Evolutionary conservation across 148 eudicot genomes (phyloP).

Genomic region (Suaeda aralocaspica): DNA sequence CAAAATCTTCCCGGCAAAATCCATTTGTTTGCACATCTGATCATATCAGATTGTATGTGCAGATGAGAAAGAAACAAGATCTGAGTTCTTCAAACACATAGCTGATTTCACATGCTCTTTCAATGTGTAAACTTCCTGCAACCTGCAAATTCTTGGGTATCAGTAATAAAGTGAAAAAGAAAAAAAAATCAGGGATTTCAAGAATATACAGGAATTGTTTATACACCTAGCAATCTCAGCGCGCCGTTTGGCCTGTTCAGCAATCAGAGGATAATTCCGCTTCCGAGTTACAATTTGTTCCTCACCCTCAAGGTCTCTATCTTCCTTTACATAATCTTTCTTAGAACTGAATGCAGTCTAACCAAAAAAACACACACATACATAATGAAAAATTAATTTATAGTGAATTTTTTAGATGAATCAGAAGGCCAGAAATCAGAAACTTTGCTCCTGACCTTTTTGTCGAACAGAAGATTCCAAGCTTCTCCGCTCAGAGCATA

Average conservation of each 20-base stretch:
- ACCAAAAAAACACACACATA: conserved; percentile 12
- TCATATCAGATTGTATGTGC: conserved; percentile 47
- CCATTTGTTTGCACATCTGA: neutral
- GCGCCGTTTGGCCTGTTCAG: conserved; percentile 65
- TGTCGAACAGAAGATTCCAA: conserved; percentile 58
- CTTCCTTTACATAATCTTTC: conserved; percentile 57
- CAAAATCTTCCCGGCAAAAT: neutral
- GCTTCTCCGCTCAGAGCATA: conserved; percentile 60
- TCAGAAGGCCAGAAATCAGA: neutral
- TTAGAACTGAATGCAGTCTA: conserved; percentile 66
- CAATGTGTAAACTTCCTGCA: conserved; percentile 48
- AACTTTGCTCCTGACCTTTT: conserved; percentile 39
- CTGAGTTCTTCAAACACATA: conserved; percentile 52
- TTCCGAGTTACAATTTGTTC: conserved; percentile 20
- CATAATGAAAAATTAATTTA: neutral
- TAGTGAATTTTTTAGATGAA: neutral
- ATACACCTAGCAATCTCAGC: conserved; percentile 70
- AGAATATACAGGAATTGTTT: neutral
- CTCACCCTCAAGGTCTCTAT: conserved; percentile 39
- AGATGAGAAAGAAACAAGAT: conserved; percentile 29
- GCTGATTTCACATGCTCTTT: conserved; percentile 62
- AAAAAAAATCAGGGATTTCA: neutral
- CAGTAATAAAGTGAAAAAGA: neutral
- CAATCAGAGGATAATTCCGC: conserved; percentile 42
- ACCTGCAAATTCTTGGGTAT: conserved; percentile 38